phyloP scores from a whole-genome alignment of 768 basidiomycete genomes.

The Boletus rubroflammeus region DNA sequence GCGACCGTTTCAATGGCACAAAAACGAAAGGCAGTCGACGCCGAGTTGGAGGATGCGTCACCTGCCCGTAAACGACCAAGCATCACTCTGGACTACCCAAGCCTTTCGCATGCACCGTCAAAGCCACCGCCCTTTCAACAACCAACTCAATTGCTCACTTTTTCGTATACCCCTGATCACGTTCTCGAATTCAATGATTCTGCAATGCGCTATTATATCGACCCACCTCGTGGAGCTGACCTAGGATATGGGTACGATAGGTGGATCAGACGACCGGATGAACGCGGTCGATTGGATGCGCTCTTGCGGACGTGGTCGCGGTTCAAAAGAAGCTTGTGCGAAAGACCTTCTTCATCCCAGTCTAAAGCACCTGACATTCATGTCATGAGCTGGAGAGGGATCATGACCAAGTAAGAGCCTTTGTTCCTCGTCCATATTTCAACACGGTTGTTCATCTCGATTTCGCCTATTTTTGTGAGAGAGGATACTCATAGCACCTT shows the following conservation, averaged over 20 bases:
- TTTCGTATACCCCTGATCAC: conserved; percentile 62
- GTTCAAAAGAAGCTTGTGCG: conserved; percentile 35
- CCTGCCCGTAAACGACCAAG: conserved; percentile 3
- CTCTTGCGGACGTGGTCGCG: conserved; percentile 58
- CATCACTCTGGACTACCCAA: conserved; percentile 21
- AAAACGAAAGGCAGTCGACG: conserved; percentile 28
- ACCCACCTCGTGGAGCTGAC: conserved; percentile 63
- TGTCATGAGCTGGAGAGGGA: conserved; percentile 73
- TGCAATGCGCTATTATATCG: conserved; percentile 66
- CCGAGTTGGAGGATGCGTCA: conserved; percentile 4
- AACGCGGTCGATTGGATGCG: conserved; percentile 62
- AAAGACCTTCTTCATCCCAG: conserved; percentile 27
- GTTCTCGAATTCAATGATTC: conserved; percentile 62
- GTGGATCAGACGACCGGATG: conserved; percentile 67
- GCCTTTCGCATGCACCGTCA: conserved; percentile 18
- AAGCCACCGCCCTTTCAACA: conserved; percentile 56
- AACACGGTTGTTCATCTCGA: conserved; percentile 10
- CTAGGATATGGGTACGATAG: conserved; percentile 68
- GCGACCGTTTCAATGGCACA: conserved; percentile 17
- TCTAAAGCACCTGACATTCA: conserved; percentile 41
- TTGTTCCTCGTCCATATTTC: background rate
- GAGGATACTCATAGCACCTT: conserved; percentile 79
- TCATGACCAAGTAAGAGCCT: conserved; percentile 71
- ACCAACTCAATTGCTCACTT: conserved; percentile 63
- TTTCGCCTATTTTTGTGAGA: conserved; percentile 33